Base-by-base conservation (phyloP, 1,139 yeast genomes). In the Lodderomyces elongisporus region DNA sequence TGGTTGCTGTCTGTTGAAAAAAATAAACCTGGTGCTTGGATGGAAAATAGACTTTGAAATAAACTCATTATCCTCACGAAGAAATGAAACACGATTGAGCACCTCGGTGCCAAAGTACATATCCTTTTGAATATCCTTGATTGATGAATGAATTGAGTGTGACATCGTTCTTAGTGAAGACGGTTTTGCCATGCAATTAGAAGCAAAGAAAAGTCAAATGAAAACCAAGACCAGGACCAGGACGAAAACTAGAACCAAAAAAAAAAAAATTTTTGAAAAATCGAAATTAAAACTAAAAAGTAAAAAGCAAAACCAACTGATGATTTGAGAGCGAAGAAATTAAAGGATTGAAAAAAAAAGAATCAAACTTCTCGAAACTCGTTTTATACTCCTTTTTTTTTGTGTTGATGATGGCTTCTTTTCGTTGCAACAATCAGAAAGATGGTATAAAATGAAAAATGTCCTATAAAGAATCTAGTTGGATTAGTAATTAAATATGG, bases 1-100 rank as follows among this genome's bases (percentile, higher is more conserved):
- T 24, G 71, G 77, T 38, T 57, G 54, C 36, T 59, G 60, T 17
- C 52, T 43, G 16, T 49, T 52, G 47, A 52, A 74, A 31, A 83
- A 74, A 5, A 85, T 51, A 41, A 85, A 77, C 36, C 76, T 62
- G 2, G 91, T 64, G 4, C 69, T 56, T 2, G 72, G 62, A 45
- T 74, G 79, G 10, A 47, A 54, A 27, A 79, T 51, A 1, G 88
- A 77, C 23, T 57, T 50, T 30, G 62, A 47, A 16, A 88, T 68
- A 49, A 85, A 88, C 21, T 64, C 72, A 16, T 59, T 38, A 50
- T 87, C 83, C 21, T 77, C 79, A 35, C 96, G 65, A 30, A 88
- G 63, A 50, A 87, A 89, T 9, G 93, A 79, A 7, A 88, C 79
- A 42, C 96, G 62, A 58, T 89, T 88, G 35, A 89, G 62, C 5